These are phyloP conservation scores for Kalaharituber pfeilii DNA, from an alignment of 2,329 filamentous ascomycete genomes.

Conservation along the genomic window DNA sequence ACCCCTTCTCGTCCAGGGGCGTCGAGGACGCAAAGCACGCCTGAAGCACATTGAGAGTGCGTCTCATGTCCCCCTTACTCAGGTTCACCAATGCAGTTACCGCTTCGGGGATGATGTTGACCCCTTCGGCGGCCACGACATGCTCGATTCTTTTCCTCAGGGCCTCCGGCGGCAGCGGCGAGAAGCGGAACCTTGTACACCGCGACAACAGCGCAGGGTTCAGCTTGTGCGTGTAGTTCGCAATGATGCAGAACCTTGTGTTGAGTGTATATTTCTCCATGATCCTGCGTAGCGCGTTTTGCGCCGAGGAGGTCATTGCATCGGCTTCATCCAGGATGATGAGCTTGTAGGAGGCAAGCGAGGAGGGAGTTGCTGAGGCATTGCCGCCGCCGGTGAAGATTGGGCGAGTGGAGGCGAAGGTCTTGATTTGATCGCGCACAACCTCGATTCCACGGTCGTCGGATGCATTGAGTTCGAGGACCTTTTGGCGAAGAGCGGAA, in stretches of 20 bases:
- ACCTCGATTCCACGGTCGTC: conserved; percentile 97
- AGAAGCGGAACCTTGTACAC: conserved; percentile 90
- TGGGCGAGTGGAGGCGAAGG: conserved; percentile 92
- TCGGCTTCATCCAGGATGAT: conserved; percentile 98
- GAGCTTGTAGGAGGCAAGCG: conserved; percentile 68
- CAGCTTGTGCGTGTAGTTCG: conserved; percentile 97
- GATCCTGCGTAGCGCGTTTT: conserved; percentile 90
- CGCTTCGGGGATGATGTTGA: conserved; percentile 67
- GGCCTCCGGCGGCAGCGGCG: conserved; percentile 73
- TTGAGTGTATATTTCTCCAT: conserved; percentile 99
- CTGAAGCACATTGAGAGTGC: conserved; percentile 86
- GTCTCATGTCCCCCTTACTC: conserved; percentile 89
- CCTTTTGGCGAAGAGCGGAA: conserved; percentile 87
- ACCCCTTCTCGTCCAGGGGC: conserved; percentile 36
- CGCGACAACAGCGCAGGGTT: conserved; percentile 80
- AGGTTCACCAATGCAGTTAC: conserved; percentile 67
- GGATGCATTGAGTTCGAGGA: conserved; percentile 90
- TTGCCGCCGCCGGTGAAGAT: conserved; percentile 58
- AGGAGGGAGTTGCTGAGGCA: conserved; percentile 31
- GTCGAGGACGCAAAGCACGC: conserved; percentile 75
- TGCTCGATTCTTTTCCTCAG: conserved; percentile 73
- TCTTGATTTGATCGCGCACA: conserved; percentile 97
- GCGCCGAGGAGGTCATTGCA: conserved; percentile 95
- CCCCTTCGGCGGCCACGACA: conserved; percentile 70
- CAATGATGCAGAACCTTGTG: conserved; percentile 94